Evolutionary conservation across 176 grass and related monocot genomes (phyloP).

Genomic region (Cenchrus purpureus): DNA sequence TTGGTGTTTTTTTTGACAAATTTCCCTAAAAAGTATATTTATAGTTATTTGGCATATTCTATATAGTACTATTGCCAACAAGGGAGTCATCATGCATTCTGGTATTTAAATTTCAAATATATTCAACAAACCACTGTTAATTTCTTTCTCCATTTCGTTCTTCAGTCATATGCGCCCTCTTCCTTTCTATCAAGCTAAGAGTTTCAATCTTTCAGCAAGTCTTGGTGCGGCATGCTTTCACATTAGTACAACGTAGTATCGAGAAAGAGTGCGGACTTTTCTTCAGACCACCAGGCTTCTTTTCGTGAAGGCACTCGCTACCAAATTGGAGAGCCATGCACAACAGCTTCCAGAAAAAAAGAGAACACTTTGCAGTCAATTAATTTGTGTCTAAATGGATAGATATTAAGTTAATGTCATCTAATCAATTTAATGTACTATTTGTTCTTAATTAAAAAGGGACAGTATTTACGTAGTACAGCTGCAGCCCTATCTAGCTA

Average conservation of each 20-base stretch:
- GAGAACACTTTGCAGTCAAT: not conserved
- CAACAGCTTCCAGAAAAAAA: not conserved
- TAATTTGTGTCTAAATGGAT: not conserved
- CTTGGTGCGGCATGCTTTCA: constrained; percentile 41
- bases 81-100: not conserved
- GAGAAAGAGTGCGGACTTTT: constrained; percentile 7
- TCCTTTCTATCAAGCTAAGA: not conserved
- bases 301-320: not conserved
- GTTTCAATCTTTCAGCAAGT: not conserved
- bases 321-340: constrained; percentile 3
- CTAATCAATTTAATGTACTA: not conserved
- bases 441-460: not conserved
- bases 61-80: not conserved
- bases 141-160: not conserved
- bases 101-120: not conserved
- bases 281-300: not conserved
- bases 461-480: not conserved
- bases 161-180: not conserved
- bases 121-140: not conserved
- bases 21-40: not conserved
- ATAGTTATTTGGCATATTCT: not conserved
- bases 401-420: not conserved
- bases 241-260: constrained; percentile 26
- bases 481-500: not conserved
- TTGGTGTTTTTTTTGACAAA: too few relatives aligned